Conservation (phyloP, 805 yeast genomes). For the Starmerella riodocensis region DNA sequence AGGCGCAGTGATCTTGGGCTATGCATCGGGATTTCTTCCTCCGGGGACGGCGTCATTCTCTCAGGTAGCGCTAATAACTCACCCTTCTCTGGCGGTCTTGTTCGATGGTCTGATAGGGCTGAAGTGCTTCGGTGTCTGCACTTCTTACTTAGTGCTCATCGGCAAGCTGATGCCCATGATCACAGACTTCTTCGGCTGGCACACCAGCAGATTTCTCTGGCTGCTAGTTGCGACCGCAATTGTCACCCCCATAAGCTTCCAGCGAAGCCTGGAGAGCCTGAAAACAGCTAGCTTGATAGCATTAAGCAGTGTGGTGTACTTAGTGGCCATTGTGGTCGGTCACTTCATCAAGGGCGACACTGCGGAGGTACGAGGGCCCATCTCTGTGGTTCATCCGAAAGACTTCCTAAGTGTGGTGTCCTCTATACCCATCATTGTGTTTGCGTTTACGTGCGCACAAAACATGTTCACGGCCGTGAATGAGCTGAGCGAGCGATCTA, state of each 20-base stretch:
- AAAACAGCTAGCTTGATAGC: slow-evolving; percentile 79
- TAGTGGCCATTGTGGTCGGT: slow-evolving; percentile 57
- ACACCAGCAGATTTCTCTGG: slow-evolving; percentile 30
- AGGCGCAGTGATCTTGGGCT: slow-evolving; percentile 34
- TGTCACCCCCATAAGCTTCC: slow-evolving; percentile 52
- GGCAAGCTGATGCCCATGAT: slow-evolving; percentile 62
- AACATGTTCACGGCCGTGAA: slow-evolving; percentile 83
- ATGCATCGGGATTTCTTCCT: slow-evolving; percentile 33
- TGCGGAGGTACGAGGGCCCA: slow-evolving; percentile 36
- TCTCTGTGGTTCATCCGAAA: slow-evolving; percentile 38
- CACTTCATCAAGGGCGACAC: slow-evolving; percentile 54
- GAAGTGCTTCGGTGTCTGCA: slow-evolving; percentile 72
- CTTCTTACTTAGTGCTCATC: slow-evolving; percentile 56
- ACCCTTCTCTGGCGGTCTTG: slow-evolving; percentile 51
- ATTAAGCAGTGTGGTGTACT: slow-evolving; percentile 62
- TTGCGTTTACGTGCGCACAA: slow-evolving; percentile 93
- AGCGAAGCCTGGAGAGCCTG: slow-evolving; percentile 65
- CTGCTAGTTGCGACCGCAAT: slow-evolving; percentile 26
- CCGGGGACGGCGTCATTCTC: slow-evolving; percentile 56
- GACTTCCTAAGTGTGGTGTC: slow-evolving; percentile 37
- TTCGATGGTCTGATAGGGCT: slow-evolving; percentile 64
- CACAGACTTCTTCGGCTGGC: slow-evolving; percentile 31
- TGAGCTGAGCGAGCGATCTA: slow-evolving; percentile 50
- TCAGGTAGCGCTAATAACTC: slow-evolving; percentile 51
- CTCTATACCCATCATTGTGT: slow-evolving; percentile 80